phyloP scores from a whole-genome alignment of 345 rosid genomes.

The Raphanus sativus region DNA sequence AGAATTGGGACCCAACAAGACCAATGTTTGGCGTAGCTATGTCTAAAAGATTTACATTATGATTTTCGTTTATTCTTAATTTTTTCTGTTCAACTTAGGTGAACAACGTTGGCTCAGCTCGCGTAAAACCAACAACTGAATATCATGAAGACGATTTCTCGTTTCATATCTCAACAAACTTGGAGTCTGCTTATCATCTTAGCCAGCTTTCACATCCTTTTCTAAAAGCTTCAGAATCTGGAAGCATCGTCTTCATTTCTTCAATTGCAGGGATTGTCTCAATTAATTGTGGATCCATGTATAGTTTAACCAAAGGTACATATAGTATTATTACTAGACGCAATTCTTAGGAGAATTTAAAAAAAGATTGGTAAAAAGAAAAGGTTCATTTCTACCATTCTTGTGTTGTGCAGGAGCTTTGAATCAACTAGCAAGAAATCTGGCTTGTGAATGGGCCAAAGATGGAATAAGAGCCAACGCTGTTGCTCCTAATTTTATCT shows the following conservation, averaged over 20 bases:
- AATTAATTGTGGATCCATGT: constrained; percentile 30
- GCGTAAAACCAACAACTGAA: constrained; percentile 42
- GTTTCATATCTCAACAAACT: constrained; percentile 40
- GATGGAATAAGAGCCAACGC: constrained; percentile 56
- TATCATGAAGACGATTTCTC: constrained; percentile 47
- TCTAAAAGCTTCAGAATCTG: constrained; percentile 50
- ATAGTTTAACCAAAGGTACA: constrained; percentile 46
- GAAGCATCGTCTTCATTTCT: constrained; percentile 50
- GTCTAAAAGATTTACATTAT: not conserved
- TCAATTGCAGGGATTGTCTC: constrained; percentile 39
- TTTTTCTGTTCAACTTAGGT: constrained; percentile 30
- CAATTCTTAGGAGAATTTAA: too few relatives aligned
- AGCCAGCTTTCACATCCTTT: constrained; percentile 54
- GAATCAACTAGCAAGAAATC: constrained; percentile 49
- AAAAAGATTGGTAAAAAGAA: not conserved
- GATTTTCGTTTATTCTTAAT: not conserved
- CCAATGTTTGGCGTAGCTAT: too few relatives aligned
- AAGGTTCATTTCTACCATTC: not conserved
- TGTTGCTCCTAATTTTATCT: constrained; percentile 49
- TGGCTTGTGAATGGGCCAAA: constrained; percentile 74
- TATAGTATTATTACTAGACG: not conserved
- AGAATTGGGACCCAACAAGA: too few relatives aligned
- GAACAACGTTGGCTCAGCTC: constrained; percentile 50
- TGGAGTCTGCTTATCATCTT: constrained; percentile 52
- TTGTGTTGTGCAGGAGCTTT: constrained; percentile 39